Evolutionary conservation across 768 basidiomycete genomes (phyloP).

Genomic region (Leccinum boreale): DNA sequence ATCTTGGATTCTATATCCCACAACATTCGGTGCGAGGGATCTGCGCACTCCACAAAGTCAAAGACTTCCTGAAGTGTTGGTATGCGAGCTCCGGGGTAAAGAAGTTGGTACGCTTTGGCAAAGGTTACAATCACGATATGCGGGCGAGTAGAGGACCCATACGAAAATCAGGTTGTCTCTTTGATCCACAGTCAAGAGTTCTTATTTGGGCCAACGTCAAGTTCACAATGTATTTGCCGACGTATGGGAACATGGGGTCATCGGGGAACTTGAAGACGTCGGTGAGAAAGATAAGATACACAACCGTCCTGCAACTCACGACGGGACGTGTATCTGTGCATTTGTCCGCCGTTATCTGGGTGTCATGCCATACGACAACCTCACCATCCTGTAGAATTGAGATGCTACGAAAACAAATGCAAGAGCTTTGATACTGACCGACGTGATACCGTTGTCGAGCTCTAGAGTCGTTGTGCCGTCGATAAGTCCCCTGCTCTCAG

Average conservation of each 20-base stretch:
- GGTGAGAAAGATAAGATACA: not conserved
- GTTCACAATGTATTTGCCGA: slow-evolving; percentile 74
- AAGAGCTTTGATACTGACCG: slow-evolving; percentile 36
- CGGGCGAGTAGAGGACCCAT: slow-evolving; percentile 20
- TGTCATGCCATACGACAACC: slow-evolving; percentile 82
- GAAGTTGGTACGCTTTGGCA: slow-evolving; percentile 53
- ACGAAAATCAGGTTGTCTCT: slow-evolving; percentile 58
- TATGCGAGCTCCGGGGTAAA: slow-evolving; percentile 66
- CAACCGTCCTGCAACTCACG: slow-evolving; percentile 35
- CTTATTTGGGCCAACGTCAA: slow-evolving; percentile 76
- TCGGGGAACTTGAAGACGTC: slow-evolving; percentile 39
- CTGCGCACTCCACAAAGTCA: slow-evolving; percentile 70
- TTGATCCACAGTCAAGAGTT: slow-evolving; percentile 78
- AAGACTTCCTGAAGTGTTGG: slow-evolving; percentile 75
- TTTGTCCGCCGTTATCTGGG: slow-evolving; percentile 57
- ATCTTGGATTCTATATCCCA: slow-evolving; percentile 85
- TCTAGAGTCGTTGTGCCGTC: slow-evolving; percentile 76
- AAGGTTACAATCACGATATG: slow-evolving; percentile 1
- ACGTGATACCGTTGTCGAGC: slow-evolving; percentile 75
- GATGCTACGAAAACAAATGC: not conserved
- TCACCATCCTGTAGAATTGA: slow-evolving; percentile 56
- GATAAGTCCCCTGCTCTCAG: slow-evolving; percentile 57
- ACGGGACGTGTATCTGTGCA: slow-evolving; percentile 66
- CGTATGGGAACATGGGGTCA: slow-evolving; percentile 69
- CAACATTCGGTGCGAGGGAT: slow-evolving; percentile 54